Evolutionary conservation across 2,329 filamentous ascomycete species (phyloP), one percentile per base, ranked within the genome.

Genomic region (Neobulgaria alba): DNA sequence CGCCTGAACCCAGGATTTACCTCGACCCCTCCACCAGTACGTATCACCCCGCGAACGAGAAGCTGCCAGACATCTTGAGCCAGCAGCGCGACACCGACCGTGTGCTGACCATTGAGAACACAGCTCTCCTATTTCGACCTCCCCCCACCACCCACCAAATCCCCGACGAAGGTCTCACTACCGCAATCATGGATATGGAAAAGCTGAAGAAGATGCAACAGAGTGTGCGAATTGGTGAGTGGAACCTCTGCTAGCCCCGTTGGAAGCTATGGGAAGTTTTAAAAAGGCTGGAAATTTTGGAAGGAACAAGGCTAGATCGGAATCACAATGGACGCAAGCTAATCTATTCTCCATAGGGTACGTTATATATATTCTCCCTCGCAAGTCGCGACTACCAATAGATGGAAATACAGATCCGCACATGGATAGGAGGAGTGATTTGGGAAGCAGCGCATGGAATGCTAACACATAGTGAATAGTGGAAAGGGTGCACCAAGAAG

Each of bases 401-500:
- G n/a, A n/a, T n/a, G n/a, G n/a, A n/a, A n/a, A n/a, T n/a, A n/a
- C n/a, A n/a, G n/a, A n/a, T n/a, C n/a, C n/a, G n/a, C n/a, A n/a
- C n/a, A n/a, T n/a, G n/a, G n/a, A n/a, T n/a, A n/a, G n/a, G n/a
- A n/a, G n/a, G n/a, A n/a, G n/a, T n/a, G n/a, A n/a, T n/a, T n/a
- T n/a, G n/a, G n/a, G n/a, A n/a, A n/a, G n/a, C n/a, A n/a, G n/a
- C n/a, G n/a, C n/a, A n/a, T n/a, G n/a, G n/a, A n/a, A n/a, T n/a
- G n/a, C n/a, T n/a, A n/a, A n/a, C n/a, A n/a, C n/a, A n/a, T n/a
- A n/a, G n/a, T n/a, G n/a, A n/a, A 55, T 40, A 60, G 90, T 73
- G 92, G 92, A 74, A 98, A 98, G 79, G 92, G 92, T 61, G 95
- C 92, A 58, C 92, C 92, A 64, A 79, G 92, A 74, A 80, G 92